Conservation (phyloP, 2,329 filamentous ascomycete genomes). For the Fusarium heterosporum region DNA sequence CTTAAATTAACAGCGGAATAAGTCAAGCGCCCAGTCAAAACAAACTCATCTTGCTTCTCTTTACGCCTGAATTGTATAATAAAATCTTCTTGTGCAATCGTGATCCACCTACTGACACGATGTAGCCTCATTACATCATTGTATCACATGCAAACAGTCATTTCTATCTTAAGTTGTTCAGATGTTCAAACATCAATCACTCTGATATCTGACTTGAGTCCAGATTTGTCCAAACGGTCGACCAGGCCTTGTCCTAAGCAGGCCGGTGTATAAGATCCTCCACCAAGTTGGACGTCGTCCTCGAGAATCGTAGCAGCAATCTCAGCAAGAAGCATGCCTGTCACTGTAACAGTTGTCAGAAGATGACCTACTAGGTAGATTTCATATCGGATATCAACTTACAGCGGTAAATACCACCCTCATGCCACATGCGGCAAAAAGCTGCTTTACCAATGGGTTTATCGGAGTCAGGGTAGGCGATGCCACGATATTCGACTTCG, state of each 20-base stretch:
- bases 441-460: conserved; percentile 60
- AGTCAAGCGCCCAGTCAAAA: neutral
- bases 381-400: conserved; percentile 50
- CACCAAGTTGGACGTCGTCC: conserved; percentile 69
- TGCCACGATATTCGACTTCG: conserved; percentile 70
- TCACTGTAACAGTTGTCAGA: conserved; percentile 61
- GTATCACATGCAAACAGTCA: conserved; percentile 13
- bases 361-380: neutral
- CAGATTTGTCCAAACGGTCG: conserved; percentile 69
- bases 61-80: neutral
- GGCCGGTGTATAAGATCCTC: conserved; percentile 78
- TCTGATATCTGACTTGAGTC: conserved; percentile 71
- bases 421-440: conserved; percentile 65
- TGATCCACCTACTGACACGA: neutral
- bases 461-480: conserved; percentile 71
- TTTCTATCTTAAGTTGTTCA: neutral
- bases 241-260: conserved; percentile 75
- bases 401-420: conserved; percentile 75
- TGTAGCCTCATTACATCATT: neutral
- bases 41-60: neutral
- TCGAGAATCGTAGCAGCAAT: conserved; percentile 74
- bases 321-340: conserved; percentile 71
- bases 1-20: neutral
- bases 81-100: neutral
- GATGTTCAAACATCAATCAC: conserved; percentile 47